Base-by-base conservation (phyloP, 2,329 filamentous ascomycete genomes). In the Remersonia thermophila region DNA sequence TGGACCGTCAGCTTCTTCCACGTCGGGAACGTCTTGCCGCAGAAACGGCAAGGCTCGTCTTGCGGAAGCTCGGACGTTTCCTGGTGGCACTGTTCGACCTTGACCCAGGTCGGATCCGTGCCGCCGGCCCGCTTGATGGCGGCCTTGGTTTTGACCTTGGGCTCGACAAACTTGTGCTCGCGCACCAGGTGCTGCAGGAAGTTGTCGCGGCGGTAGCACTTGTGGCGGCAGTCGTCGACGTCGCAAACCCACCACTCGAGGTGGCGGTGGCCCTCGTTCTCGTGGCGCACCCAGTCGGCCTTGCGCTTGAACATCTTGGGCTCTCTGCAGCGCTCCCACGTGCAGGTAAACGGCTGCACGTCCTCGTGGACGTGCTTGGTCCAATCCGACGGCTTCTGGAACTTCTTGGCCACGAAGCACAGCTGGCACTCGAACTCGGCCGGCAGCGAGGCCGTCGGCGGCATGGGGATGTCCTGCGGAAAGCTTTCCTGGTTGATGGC, bases 1-100 rank as follows among this genome's bases (percentile, higher is more conserved):
- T 94, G 87, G n/a, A 91, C 84, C 1, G 83, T 93, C 41, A 94
- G 63, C 60, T 93, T 93, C 67, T 93, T 94, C 85, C 85, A 94
- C 27, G 76, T 83, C 25, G 72, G 75, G 56, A 85, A 87, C 10
- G 72, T 66, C 56, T 80, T 86, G 41, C 80, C 80, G 52, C 87
- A 94, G 62, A 94, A 94, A 29, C 82, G 77, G 56, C 87, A 95
- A 12, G 82, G 74, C 58, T 94, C 86, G 9, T 85, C 73, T 36
- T 74, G 71, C 3, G 83, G 80, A 41, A 63, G 69, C 46, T 63
- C 73, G 2, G 48, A 50, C 1, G 83, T 89, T 47, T 84, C 77
- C 36, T 69, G 63, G 42, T 83, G 83, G 51, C 87, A 94, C 41
- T 68, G 63, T 44, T 93, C 82, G 17, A 94, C 79, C 52, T 83